These are phyloP conservation scores for Lodderomyces beijingensis DNA, from an alignment of 1,139 yeast genomes.

Conservation along the genomic window DNA sequence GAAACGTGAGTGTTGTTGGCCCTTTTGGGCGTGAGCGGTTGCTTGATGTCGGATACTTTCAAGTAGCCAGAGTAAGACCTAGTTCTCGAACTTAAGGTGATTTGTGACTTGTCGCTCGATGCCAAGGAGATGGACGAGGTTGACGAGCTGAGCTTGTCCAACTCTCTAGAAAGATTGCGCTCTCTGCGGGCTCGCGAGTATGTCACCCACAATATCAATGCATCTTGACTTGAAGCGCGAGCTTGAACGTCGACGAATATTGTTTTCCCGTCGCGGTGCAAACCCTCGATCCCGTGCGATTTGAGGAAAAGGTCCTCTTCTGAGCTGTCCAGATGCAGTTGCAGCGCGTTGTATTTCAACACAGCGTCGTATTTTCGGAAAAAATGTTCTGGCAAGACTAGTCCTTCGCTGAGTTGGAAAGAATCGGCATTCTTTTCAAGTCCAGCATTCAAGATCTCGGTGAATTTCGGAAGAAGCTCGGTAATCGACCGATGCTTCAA, in stretches of 20 bases:
- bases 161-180: constrained; percentile 19
- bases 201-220: constrained; percentile 80
- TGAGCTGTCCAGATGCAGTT: constrained; percentile 7
- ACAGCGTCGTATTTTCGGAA: constrained; percentile 57
- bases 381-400: constrained; percentile 81
- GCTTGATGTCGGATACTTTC: constrained; percentile 3
- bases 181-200: constrained; percentile 51
- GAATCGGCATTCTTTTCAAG: constrained; percentile 35
- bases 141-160: constrained; percentile 23
- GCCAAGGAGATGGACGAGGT: constrained; percentile 15
- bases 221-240: constrained; percentile 58
- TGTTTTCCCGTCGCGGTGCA: constrained; percentile 63
- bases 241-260: constrained; percentile 75
- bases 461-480: constrained; percentile 62
- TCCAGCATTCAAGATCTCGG: constrained; percentile 48
- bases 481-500: constrained; percentile 51
- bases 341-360: constrained; percentile 15
- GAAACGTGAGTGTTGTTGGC: constrained; percentile 7
- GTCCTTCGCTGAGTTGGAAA: constrained; percentile 45
- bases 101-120: constrained; percentile 8
- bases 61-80: constrained; percentile 3
- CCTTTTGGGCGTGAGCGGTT: constrained; percentile 1
- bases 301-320: constrained; percentile 49
- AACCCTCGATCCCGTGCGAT: constrained; percentile 63
- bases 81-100: constrained; percentile 8